Percentiles rank a stretch among this genome's conserved stretches.
phyloP scores from a whole-genome alignment of 768 basidiomycete genomes.

The Cyathus striatus region DNA sequence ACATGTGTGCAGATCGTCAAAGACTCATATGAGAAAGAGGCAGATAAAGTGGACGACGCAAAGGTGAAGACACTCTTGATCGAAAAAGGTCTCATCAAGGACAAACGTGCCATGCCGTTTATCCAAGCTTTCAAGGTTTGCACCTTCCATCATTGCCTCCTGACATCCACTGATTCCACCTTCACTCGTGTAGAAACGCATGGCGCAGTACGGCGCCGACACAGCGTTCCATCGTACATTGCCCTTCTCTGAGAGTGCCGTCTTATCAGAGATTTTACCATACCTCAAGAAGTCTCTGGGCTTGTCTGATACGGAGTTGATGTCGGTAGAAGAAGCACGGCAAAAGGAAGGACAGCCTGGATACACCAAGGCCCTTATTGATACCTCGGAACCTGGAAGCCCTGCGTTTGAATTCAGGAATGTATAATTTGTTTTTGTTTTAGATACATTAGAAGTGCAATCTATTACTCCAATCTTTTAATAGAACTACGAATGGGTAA shows the following conservation, averaged over 20 bases:
- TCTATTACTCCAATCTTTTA: too few species aligned
- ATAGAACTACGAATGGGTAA: too few species aligned
- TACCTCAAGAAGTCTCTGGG: conserved; percentile 78
- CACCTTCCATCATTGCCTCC: too few species aligned
- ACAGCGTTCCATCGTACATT: conserved; percentile 79
- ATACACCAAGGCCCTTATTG: conserved; percentile 66
- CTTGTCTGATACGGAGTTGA: conserved; percentile 65
- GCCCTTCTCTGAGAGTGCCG: conserved; percentile 77
- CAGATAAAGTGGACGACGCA: conserved; percentile 74
- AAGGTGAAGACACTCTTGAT: conserved; percentile 67
- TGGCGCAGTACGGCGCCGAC: conserved; percentile 67
- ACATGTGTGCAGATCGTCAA: conserved; percentile 70
- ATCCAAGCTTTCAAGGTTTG: conserved; percentile 94
- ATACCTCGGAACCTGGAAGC: conserved; percentile 80
- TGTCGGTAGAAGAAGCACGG: conserved; percentile 64
- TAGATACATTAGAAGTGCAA: background rate
- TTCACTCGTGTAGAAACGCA: conserved; percentile 81
- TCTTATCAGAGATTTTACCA: conserved; percentile 64
- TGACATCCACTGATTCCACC: too few species aligned
- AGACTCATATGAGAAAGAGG: conserved; percentile 54
- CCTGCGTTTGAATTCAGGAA: conserved; percentile 90
- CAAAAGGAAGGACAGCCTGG: conserved; percentile 47
- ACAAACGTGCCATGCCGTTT: conserved; percentile 95
- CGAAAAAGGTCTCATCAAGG: conserved; percentile 81
- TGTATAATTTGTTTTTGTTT: conserved; percentile 25